Percentiles rank a stretch among this genome's conserved stretches.
Conservation (phyloP, 306 rosid species). For the Senna siamea region DNA sequence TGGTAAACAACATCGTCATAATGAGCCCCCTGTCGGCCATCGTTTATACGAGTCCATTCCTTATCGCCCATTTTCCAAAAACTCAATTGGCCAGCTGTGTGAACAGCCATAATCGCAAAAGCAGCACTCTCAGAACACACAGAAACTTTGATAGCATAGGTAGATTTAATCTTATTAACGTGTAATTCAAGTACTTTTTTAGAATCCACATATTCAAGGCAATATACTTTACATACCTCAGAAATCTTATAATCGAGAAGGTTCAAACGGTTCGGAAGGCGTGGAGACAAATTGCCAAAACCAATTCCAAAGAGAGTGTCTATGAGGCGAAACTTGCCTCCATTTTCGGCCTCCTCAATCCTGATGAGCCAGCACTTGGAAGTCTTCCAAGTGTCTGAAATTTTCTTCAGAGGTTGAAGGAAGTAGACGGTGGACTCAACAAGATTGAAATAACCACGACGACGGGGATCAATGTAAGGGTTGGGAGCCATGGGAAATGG, state of each 20-base stretch:
- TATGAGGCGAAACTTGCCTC: background rate
- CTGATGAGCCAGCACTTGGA: background rate
- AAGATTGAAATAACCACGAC: background rate
- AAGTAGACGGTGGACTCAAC: background rate
- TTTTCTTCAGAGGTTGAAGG: constrained; percentile 2
- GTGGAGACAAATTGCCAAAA: background rate
- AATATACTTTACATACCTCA: background rate
- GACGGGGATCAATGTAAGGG: background rate
- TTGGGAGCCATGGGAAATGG: constrained; percentile 5
- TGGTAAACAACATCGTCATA: background rate
- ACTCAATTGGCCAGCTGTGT: background rate
- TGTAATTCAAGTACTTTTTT: background rate
- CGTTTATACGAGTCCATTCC: background rate
- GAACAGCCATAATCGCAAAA: constrained; percentile 5
- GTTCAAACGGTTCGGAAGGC: background rate
- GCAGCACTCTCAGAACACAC: background rate
- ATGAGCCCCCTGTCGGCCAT: background rate
- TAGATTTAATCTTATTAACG: background rate
- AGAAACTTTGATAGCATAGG: background rate
- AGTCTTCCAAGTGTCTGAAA: background rate
- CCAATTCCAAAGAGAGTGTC: background rate
- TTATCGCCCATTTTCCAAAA: background rate
- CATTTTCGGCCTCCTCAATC: background rate
- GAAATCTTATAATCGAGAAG: background rate
- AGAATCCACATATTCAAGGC: background rate